phyloP scores from a whole-genome alignment of 306 rosid species.

The Lablab purpureus region DNA sequence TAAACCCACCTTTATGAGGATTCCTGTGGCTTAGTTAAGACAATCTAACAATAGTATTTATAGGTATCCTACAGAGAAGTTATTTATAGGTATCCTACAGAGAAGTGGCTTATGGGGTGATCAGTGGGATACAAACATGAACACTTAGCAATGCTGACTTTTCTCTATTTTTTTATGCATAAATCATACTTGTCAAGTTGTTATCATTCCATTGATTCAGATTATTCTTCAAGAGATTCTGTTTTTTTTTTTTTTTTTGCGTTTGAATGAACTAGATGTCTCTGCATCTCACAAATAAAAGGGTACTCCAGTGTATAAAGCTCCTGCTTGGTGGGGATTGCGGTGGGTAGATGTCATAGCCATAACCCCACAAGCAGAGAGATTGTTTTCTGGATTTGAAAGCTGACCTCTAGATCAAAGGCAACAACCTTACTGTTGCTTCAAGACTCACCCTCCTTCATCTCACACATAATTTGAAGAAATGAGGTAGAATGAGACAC shows the following conservation, averaged over 20 bases:
- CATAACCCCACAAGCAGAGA: neutral
- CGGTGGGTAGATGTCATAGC: neutral
- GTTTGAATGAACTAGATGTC: neutral
- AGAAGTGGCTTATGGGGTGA: neutral
- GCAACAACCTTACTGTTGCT: neutral
- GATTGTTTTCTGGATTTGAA: neutral
- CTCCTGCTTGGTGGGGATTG: neutral
- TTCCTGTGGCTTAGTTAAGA: neutral
- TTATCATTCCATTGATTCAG: slow-evolving; percentile 33
- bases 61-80: neutral
- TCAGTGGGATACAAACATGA: neutral
- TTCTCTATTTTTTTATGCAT: slow-evolving; percentile 6
- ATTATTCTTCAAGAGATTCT: slow-evolving; percentile 7
- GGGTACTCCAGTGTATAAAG: neutral
- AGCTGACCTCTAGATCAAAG: neutral
- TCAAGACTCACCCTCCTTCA: neutral
- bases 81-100: neutral
- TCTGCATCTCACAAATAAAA: slow-evolving; percentile 13
- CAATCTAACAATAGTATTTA: neutral
- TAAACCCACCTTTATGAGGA: neutral
- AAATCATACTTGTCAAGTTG: slow-evolving; percentile 23
- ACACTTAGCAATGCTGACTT: slow-evolving; percentile 8
- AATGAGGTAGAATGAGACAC: slow-evolving; percentile 12
- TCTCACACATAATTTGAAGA: neutral
- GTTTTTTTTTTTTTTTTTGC: no score